A percentile compares a stretch with the other conserved stretches of the same genome.
Evolutionary conservation across 306 rosid species (phyloP).

Genomic region (Vigna angularis): DNA sequence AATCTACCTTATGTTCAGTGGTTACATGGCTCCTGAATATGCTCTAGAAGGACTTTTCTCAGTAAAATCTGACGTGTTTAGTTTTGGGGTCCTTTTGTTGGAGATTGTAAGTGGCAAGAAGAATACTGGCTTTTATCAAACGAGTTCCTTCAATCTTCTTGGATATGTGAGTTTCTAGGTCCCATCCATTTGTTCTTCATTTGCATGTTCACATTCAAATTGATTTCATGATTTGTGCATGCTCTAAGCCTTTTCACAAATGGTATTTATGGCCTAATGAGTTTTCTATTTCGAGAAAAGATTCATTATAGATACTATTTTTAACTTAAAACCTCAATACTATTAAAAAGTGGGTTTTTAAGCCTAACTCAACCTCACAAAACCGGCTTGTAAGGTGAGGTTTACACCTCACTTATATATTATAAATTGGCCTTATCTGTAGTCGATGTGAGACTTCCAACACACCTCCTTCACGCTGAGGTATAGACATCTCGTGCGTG

Average conservation of each 20-base stretch:
- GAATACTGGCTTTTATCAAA: constrained; percentile 47
- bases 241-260: not conserved
- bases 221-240: not conserved
- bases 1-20: constrained; percentile 19
- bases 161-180: constrained; percentile 44
- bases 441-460: too few species aligned
- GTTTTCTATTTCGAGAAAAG: too few species aligned
- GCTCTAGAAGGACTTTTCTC: constrained; percentile 45
- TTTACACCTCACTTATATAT: too few species aligned
- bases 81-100: constrained; percentile 48
- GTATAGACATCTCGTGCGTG: too few species aligned
- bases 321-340: too few species aligned
- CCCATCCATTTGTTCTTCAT: not conserved
- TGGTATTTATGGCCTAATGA: too few species aligned
- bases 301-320: too few species aligned
- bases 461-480: too few species aligned
- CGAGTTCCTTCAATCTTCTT: constrained; percentile 47
- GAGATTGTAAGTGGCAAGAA: constrained; percentile 51
- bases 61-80: constrained; percentile 45
- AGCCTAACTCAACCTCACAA: too few species aligned
- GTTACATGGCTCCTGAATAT: constrained; percentile 48
- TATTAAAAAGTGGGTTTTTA: too few species aligned
- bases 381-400: too few species aligned
- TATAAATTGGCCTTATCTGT: too few species aligned
- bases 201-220: not conserved